Conservation (phyloP, 2,329 filamentous ascomycete species). For the Diaporthe caulivora region DNA sequence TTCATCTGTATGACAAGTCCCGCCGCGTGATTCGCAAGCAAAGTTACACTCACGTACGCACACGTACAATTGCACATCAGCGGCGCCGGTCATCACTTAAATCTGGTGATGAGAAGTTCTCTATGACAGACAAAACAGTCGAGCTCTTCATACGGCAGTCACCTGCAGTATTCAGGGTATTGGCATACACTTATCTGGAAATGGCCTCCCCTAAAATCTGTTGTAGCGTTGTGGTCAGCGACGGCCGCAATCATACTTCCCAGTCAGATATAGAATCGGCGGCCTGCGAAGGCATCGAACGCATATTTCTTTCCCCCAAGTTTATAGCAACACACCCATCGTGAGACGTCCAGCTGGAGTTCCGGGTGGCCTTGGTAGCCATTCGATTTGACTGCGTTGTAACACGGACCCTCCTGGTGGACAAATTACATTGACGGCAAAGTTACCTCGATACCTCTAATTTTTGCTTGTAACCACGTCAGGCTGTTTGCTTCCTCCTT, state of each 20-base stretch:
- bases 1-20: background rate
- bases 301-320: background rate
- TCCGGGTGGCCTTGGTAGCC: too few species aligned
- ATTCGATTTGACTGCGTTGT: background rate
- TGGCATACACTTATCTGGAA: background rate
- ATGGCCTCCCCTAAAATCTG: background rate
- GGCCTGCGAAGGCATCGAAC: background rate
- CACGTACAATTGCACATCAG: background rate
- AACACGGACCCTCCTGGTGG: background rate
- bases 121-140: background rate
- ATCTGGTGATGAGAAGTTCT: background rate
- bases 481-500: conserved; percentile 12
- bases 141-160: background rate
- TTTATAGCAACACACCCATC: background rate
- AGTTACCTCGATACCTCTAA: background rate
- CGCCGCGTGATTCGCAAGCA: background rate
- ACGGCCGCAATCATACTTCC: background rate
- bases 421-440: background rate
- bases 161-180: background rate
- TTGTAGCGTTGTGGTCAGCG: background rate
- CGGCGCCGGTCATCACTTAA: background rate
- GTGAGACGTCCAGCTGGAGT: background rate
- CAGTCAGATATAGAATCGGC: background rate
- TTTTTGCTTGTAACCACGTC: background rate
- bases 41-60: background rate